Base-by-base conservation (phyloP, 495 filamentous ascomycete species). In the Trichodelitschia bisporula region DNA sequence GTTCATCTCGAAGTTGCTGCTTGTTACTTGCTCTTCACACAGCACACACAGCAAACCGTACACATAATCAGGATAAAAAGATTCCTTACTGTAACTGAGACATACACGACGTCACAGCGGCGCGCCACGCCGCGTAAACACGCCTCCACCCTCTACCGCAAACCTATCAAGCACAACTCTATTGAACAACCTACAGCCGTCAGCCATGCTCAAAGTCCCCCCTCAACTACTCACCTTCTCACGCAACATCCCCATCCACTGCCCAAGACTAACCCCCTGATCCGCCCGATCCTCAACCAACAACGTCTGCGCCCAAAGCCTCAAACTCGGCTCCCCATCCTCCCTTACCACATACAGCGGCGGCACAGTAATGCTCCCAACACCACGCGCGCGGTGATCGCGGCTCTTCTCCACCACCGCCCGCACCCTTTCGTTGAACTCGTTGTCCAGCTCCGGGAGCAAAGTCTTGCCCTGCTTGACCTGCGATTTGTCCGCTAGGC, bases 281-380 rank as follows among this genome's bases (percentile, higher is more conserved):
- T 97, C 86, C 25, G 89, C 78, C 35, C 84, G 64, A 51, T 97
- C 86, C 54, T 97, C 86, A 30, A 97, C 72, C 48, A 95, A 55
- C 57, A 93, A 62, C 26, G 89, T 91, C 61, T 86, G 79, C 16
- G 86, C 86, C 86, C 86, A 97, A 36, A 97, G 55, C 47, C 83
- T 82, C 51, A 97, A 58, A 30, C 77, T 79, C 15, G 86, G 86
- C 56, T 97, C 86, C 18, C 86, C 86, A 42, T 95, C 86, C 48
- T 92, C 82, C 38, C 80, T 69, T 30, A 97, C 74, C 39, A 95
- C 64, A 43, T 95, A 95, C 33, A 97, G 57, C 43, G 89, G 77
- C 17, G 89, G 89, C 29, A 90, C 68, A 19, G 76, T 61, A 37
- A 95, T 91, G 47, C 77, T 89, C 26, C 86, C 86, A 6, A 77